A percentile compares a stretch with the other conserved stretches of the same genome.
Conservation (phyloP, 495 filamentous ascomycete genomes). For the Lophiostoma macrostomum region DNA sequence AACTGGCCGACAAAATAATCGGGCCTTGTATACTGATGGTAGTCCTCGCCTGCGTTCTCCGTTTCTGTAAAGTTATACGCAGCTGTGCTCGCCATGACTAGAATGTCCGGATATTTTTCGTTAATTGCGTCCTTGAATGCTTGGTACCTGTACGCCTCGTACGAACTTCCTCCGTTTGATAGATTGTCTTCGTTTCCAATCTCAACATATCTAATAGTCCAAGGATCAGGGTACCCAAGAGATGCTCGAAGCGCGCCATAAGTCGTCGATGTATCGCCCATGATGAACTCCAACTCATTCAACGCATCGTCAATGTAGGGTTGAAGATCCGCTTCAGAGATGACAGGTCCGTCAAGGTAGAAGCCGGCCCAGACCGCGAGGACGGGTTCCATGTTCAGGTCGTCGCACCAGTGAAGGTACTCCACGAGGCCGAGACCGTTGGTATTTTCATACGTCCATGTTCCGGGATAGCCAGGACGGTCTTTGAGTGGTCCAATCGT, state of each 20-base stretch:
- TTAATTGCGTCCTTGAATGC: constrained; percentile 57
- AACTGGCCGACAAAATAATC: constrained; percentile 31
- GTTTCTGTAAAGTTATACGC: constrained; percentile 21
- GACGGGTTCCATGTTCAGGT: constrained; percentile 38
- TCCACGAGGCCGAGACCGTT: constrained; percentile 40
- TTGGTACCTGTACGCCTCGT: constrained; percentile 55
- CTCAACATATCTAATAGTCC: constrained; percentile 58
- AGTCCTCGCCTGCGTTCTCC: constrained; percentile 34
- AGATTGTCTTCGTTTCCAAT: constrained; percentile 64
- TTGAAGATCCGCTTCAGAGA: constrained; percentile 43
- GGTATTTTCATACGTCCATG: constrained; percentile 42
- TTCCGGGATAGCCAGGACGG: constrained; percentile 37
- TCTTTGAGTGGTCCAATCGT: constrained; percentile 39
- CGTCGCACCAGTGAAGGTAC: constrained; percentile 39
- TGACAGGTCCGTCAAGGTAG: constrained; percentile 34
- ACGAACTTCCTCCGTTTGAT: constrained; percentile 52
- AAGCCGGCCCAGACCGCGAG: constrained; percentile 39
- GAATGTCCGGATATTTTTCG: constrained; percentile 59
- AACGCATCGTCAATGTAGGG: constrained; percentile 59
- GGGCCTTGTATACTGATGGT: constrained; percentile 34
- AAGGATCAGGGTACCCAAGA: constrained; percentile 58
- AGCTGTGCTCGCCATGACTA: constrained; percentile 50
- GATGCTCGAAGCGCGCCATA: constrained; percentile 58
- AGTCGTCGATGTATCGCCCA: constrained; percentile 50
- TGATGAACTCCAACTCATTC: constrained; percentile 66